Conservation (phyloP, 371 early-diverging fungal genomes). For the Lichtheimia corymbifera region DNA sequence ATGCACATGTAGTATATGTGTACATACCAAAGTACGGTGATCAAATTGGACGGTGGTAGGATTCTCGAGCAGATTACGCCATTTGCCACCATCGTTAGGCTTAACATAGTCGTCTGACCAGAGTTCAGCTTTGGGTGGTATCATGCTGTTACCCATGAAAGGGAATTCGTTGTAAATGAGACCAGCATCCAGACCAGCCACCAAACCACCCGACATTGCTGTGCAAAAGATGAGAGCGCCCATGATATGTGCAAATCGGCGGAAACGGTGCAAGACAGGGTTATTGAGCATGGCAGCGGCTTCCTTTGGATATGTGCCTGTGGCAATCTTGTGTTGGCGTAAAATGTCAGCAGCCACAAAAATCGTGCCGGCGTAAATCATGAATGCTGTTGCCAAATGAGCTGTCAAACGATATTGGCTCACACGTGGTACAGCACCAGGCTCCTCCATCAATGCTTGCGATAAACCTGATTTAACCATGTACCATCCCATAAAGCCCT, state of each 20-base stretch:
- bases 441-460: constrained; percentile 74
- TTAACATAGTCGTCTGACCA: constrained; percentile 68
- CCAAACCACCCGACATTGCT: constrained; percentile 92
- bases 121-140: constrained; percentile 72
- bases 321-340: constrained; percentile 62
- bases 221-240: constrained; percentile 82
- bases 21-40: constrained; percentile 82
- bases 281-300: constrained; percentile 48
- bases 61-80: constrained; percentile 91
- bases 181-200: constrained; percentile 97
- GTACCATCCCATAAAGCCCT: constrained; percentile 96
- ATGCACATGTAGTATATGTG: neutral
- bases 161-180: constrained; percentile 96
- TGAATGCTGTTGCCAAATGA: constrained; percentile 89
- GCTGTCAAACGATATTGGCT: constrained; percentile 93
- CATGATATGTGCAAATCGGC: constrained; percentile 59
- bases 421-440: constrained; percentile 88
- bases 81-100: constrained; percentile 56
- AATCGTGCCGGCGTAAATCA: constrained; percentile 80
- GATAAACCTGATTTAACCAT: constrained; percentile 95
- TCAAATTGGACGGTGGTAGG: constrained; percentile 94
- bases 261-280: constrained; percentile 61
- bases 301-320: constrained; percentile 47
- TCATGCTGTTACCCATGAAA: constrained; percentile 79
- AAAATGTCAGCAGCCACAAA: constrained; percentile 79